Percentiles rank a stretch among this genome's conserved stretches.
Evolutionary conservation across 352 stramenopile species (phyloP).

Genomic region (Pythium vanterpoolii): DNA sequence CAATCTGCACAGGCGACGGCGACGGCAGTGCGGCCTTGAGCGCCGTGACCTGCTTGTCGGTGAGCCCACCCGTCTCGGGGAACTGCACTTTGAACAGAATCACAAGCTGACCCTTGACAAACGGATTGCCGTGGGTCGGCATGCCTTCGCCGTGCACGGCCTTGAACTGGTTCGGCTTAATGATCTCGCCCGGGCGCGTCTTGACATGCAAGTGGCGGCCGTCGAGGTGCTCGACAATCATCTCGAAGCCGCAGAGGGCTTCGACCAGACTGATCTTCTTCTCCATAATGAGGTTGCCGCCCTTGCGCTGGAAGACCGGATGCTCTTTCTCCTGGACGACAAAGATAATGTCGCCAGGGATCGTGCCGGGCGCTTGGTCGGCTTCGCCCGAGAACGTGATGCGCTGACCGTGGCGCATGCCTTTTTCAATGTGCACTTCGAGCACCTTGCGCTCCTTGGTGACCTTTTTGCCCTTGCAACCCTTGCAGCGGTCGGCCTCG

Average conservation of each 20-base stretch:
- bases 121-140: slow-evolving; percentile 96
- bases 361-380: slow-evolving; percentile 93
- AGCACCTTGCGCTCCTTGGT: slow-evolving; percentile 97
- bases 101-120: slow-evolving; percentile 98
- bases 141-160: slow-evolving; percentile 96
- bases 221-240: slow-evolving; percentile 93
- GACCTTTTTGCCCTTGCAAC: slow-evolving; percentile 93
- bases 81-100: slow-evolving; percentile 98
- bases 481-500: slow-evolving; percentile 92
- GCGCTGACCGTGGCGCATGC: slow-evolving; percentile 96
- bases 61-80: slow-evolving; percentile 86
- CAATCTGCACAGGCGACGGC: slow-evolving; percentile 41
- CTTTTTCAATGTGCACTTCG: slow-evolving; percentile 98
- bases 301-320: slow-evolving; percentile 94
- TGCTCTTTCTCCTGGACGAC: slow-evolving; percentile 98
- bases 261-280: slow-evolving; percentile 96
- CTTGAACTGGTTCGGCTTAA: slow-evolving; percentile 93
- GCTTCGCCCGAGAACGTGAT: slow-evolving; percentile 97
- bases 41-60: slow-evolving; percentile 79
- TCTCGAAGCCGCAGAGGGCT: slow-evolving; percentile 89
- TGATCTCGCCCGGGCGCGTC: slow-evolving; percentile 90
- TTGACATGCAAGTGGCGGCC: slow-evolving; percentile 91
- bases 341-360: slow-evolving; percentile 96
- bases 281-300: slow-evolving; percentile 95
- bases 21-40: slow-evolving; percentile 60